These are phyloP conservation scores for Mycena vitilis DNA, from an alignment of 768 basidiomycete species.

Conservation along the genomic window DNA sequence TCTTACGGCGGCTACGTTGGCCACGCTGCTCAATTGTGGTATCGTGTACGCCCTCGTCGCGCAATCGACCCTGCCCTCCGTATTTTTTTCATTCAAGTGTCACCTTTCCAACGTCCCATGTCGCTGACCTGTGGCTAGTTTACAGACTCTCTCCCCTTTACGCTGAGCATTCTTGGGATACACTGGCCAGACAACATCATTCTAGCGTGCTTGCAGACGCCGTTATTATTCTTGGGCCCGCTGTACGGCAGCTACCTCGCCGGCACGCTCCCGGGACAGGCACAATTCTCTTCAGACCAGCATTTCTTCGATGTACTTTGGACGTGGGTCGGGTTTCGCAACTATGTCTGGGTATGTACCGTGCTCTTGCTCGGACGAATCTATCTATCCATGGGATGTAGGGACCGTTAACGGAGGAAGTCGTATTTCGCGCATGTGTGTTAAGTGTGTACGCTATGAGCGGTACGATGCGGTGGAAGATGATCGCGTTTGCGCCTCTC, in stretches of 20 bases:
- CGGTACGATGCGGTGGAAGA: conserved; percentile 60
- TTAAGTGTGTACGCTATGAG: conserved; percentile 79
- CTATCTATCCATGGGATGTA: too few species aligned
- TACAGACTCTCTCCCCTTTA: background rate
- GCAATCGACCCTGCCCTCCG: background rate
- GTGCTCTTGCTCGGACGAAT: too few species aligned
- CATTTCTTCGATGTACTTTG: conserved; percentile 55
- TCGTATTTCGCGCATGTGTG: conserved; percentile 90
- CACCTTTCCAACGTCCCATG: background rate
- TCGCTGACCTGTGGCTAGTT: background rate
- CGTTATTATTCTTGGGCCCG: conserved; percentile 82
- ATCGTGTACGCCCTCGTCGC: conserved; percentile 47
- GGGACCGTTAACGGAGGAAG: conserved; percentile 93
- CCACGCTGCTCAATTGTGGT: conserved; percentile 69
- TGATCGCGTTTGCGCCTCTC: conserved; percentile 86
- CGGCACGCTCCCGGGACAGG: conserved; percentile 66
- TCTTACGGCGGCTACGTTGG: conserved; percentile 71
- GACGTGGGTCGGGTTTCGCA: conserved; percentile 75
- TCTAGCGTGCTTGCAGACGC: conserved; percentile 74
- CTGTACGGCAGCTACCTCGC: conserved; percentile 67
- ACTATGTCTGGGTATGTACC: conserved; percentile 73
- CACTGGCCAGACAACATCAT: conserved; percentile 35
- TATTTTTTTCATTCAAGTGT: background rate
- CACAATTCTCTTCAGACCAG: conserved; percentile 55
- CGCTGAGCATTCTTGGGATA: conserved; percentile 7